Evolutionary conservation across 139 green algal species (phyloP).

Genomic region (Choricystis sp.): DNA sequence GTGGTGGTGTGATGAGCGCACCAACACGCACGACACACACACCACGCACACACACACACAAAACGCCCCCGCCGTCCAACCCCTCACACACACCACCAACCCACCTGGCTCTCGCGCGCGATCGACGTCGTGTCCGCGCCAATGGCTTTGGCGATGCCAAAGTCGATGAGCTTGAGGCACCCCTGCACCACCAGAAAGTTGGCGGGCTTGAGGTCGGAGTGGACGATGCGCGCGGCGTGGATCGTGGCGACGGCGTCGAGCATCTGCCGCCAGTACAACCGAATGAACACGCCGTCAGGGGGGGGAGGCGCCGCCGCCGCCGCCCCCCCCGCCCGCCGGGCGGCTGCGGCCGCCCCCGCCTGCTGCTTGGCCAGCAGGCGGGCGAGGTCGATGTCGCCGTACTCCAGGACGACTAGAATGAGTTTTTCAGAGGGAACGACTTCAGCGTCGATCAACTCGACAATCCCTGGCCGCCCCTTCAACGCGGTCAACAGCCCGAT

Average conservation of each 20-base stretch:
- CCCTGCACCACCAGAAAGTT: conserved; percentile 95
- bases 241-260: conserved; percentile 83
- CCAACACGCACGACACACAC: too few relatives aligned
- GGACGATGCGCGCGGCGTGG: conserved; percentile 84
- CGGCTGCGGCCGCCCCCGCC: conserved; percentile 10
- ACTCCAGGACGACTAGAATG: conserved; percentile 95
- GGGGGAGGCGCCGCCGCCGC: conserved; percentile 8
- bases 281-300: conserved; percentile 86
- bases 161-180: conserved; percentile 96
- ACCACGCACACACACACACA: too few relatives aligned
- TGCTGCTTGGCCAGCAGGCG: conserved; percentile 45
- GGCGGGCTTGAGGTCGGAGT: conserved; percentile 90
- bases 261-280: conserved; percentile 97
- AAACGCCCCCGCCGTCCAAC: too few relatives aligned
- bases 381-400: conserved; percentile 90
- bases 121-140: conserved; percentile 80
- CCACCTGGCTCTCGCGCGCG: conserved; percentile 67
- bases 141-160: conserved; percentile 94
- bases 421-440: conserved; percentile 17
- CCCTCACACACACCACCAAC: too few relatives aligned
- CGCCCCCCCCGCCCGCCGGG: conserved; percentile 2
- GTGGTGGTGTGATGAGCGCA: too few relatives aligned
- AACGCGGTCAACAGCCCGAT: conserved; percentile 74
- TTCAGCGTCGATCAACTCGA: conserved; percentile 83
- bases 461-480: conserved; percentile 72